These are phyloP conservation scores for Nannizzia gypsea DNA, from an alignment of 2,329 filamentous ascomycete species.

Conservation along the genomic window DNA sequence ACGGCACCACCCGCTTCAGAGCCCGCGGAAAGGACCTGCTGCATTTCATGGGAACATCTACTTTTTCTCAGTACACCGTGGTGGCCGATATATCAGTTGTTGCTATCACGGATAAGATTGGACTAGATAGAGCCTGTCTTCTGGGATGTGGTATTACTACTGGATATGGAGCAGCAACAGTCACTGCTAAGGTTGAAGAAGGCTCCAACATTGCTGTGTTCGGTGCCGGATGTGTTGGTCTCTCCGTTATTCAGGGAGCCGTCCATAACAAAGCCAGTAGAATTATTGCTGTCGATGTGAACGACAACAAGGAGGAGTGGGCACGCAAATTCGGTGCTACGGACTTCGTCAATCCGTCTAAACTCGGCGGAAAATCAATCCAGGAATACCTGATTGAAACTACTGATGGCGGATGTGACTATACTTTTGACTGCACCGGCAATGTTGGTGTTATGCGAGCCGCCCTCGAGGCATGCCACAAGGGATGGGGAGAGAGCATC, in stretches of 20 bases:
- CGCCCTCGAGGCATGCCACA: slow-evolving; percentile 94
- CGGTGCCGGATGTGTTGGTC: slow-evolving; percentile 87
- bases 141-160: slow-evolving; percentile 98
- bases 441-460: slow-evolving; percentile 94
- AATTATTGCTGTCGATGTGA: slow-evolving; percentile 61
- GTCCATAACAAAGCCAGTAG: slow-evolving; percentile 63
- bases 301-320: slow-evolving; percentile 86
- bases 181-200: slow-evolving; percentile 84
- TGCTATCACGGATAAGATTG: slow-evolving; percentile 75
- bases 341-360: slow-evolving; percentile 87
- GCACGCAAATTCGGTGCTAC: slow-evolving; percentile 88
- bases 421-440: slow-evolving; percentile 98
- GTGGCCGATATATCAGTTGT: slow-evolving; percentile 98
- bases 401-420: slow-evolving; percentile 96
- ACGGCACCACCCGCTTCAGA: slow-evolving; percentile 88
- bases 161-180: slow-evolving; percentile 87
- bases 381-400: slow-evolving; percentile 91
- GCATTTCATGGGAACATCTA: slow-evolving; percentile 98
- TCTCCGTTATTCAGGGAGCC: slow-evolving; percentile 89
- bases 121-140: slow-evolving; percentile 91
- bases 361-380: slow-evolving; percentile 63
- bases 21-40: slow-evolving; percentile 90
- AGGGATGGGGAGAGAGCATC: slow-evolving; percentile 97
- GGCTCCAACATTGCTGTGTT: slow-evolving; percentile 86
- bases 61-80: slow-evolving; percentile 97